These are phyloP conservation scores for Quercus phellos DNA, from an alignment of 331 rosid species.

Conservation along the genomic window DNA sequence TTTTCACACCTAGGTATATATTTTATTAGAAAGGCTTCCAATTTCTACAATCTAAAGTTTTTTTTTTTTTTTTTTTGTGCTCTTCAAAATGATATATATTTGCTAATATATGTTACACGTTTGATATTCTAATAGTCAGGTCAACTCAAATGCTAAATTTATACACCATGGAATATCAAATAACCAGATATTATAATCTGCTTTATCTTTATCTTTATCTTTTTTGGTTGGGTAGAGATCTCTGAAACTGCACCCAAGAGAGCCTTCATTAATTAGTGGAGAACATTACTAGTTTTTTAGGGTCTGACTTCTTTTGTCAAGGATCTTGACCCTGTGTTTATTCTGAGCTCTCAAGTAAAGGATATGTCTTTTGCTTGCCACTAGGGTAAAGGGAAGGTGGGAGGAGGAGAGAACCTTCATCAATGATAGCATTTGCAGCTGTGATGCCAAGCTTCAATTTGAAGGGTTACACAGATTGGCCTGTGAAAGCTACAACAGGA, in stretches of 20 bases:
- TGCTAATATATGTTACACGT: background rate
- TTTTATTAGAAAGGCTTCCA: constrained; percentile 10
- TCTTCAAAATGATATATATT: background rate
- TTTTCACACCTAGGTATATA: constrained; percentile 39
- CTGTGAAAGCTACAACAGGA: constrained; percentile 24
- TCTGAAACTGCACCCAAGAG: constrained; percentile 7
- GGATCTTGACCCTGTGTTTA: constrained; percentile 42
- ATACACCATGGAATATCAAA: background rate
- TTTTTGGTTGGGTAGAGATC: background rate
- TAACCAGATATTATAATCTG: background rate
- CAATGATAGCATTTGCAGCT: constrained; percentile 32
- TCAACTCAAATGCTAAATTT: background rate
- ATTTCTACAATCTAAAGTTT: background rate
- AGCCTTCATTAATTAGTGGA: constrained; percentile 9
- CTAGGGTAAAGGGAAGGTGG: constrained; percentile 44
- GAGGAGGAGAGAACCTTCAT: constrained; percentile 40
- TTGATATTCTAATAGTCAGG: background rate
- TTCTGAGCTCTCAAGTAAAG: constrained; percentile 47
- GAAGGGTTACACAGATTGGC: constrained; percentile 40
- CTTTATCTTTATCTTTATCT: background rate
- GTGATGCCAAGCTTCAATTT: constrained; percentile 48
- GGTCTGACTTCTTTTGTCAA: constrained; percentile 18
- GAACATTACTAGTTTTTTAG: constrained; percentile 16
- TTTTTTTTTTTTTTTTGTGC: no score
- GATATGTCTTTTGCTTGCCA: constrained; percentile 56